Evolutionary conservation across 176 grass and related monocot species (phyloP).

Genomic region (Oryza officinalis): DNA sequence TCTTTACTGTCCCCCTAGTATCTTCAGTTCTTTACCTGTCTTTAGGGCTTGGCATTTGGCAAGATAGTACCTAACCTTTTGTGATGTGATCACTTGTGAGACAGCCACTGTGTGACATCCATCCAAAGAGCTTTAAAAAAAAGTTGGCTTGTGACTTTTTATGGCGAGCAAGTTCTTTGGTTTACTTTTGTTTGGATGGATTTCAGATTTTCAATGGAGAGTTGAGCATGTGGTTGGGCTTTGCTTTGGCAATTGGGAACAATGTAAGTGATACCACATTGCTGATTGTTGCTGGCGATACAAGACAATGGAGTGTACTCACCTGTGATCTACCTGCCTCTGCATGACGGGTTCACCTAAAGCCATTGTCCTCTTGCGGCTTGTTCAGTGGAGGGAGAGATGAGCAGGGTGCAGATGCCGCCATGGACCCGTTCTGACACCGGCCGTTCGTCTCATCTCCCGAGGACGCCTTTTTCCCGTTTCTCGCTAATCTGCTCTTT

Average conservation of each 20-base stretch:
- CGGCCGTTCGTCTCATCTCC: background rate
- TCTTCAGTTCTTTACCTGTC: conserved; percentile 18
- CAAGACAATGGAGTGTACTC: conserved; percentile 4
- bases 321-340: background rate
- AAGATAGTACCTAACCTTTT: background rate
- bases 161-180: conserved; percentile 29
- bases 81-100: conserved; percentile 11
- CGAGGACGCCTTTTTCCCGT: background rate
- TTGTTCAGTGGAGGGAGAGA: conserved; percentile 17
- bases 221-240: conserved; percentile 28
- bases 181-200: conserved; percentile 1
- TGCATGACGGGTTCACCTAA: conserved; percentile 16
- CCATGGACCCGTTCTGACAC: conserved; percentile 27
- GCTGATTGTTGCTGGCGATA: background rate
- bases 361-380: conserved; percentile 33
- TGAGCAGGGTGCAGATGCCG: background rate
- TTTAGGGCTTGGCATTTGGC: conserved; percentile 37
- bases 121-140: conserved; percentile 28
- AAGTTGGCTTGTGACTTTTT: conserved; percentile 32
- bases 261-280: background rate
- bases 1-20: conserved; percentile 19
- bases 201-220: background rate
- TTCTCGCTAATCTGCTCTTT: background rate
- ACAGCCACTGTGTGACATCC: background rate
- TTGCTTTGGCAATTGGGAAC: conserved; percentile 5